A percentile compares a stretch with the other conserved stretches of the same genome.
These are phyloP conservation scores for Glarea lozoyensis DNA, from an alignment of 495 filamentous ascomycete species.

Conservation along the genomic window DNA sequence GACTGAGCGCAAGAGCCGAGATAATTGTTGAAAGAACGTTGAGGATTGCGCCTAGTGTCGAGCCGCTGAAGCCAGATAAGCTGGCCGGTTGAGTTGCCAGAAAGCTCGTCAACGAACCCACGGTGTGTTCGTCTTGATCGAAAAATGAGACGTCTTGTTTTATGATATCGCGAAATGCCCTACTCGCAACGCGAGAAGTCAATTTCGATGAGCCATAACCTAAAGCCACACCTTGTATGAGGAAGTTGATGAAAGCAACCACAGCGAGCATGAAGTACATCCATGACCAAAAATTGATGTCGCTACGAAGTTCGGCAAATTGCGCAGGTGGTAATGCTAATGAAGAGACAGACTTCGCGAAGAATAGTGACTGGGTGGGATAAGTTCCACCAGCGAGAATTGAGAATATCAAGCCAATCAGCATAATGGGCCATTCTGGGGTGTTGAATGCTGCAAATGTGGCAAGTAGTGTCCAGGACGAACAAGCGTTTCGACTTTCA, in stretches of 20 bases:
- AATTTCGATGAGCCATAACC: slow-evolving; percentile 22
- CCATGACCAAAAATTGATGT: slow-evolving; percentile 8
- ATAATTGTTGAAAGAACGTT: slow-evolving; percentile 2
- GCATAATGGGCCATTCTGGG: no score
- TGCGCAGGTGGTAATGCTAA: neutral
- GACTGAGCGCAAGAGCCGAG: slow-evolving; percentile 29
- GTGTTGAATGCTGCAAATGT: no score
- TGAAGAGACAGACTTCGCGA: slow-evolving; percentile 1
- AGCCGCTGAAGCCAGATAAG: slow-evolving; percentile 48
- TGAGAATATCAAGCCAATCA: no score
- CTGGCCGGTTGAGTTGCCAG: no score
- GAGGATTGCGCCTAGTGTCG: slow-evolving; percentile 54
- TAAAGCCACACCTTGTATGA: slow-evolving; percentile 27
- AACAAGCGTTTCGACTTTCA: slow-evolving; percentile 45
- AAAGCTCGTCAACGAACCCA: no score
- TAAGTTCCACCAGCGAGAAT: no score
- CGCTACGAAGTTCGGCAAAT: neutral
- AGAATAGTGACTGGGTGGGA: slow-evolving; percentile 4
- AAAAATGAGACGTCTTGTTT: no score
- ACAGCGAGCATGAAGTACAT: slow-evolving; percentile 43
- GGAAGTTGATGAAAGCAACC: slow-evolving; percentile 27
- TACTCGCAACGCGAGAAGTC: slow-evolving; percentile 42
- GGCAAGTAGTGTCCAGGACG: no score
- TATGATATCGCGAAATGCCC: no score
- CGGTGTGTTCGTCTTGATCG: no score